Evolutionary conservation across 495 filamentous ascomycete genomes (phyloP), one percentile per base, ranked within the genome.

Genomic region (Neurospora sp.): DNA sequence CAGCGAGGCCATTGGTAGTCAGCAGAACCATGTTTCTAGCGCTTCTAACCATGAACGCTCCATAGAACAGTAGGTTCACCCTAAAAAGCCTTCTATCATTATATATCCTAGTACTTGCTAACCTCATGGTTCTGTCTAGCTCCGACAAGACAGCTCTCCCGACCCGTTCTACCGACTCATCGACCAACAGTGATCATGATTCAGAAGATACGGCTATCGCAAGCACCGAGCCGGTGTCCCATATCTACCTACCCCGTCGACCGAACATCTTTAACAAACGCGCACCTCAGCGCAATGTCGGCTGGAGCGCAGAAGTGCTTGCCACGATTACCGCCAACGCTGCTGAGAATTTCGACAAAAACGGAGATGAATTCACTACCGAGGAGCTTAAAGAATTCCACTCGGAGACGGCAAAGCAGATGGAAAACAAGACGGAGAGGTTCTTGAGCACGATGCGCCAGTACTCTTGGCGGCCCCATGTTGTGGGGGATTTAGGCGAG

Each of bases 391-490:
- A 15, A 21, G 21, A 62, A 2, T 15, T 62, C 1, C 54, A 31
- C 2, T 6, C 54, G 13, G 54, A 6, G 5, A 0, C 0, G 0
- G 0, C 7, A 2, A 13, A 15, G 21, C 0, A 31, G 1, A 31
- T 62, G 24, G 2, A 1, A 17, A 31, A 1, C 13, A 31, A 62
- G 54, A 62, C 54, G 10, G 42, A n/a, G 5, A 31, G 13, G 0
- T 15, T 28, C 2, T 17, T 24, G 0, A 0, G 24, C 2, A 62
- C 8, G 11, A 24, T 0, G 0, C 3, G 54, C 45, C 54, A 62
- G 24, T 17, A 62, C 1, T 31, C 24, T 5, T 62, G 54, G 54
- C 54, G 13, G 11, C 11, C 24, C 0, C 54, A 6, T 0, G 6
- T 15, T 5, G 54, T 62, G 13, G 54, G 17, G 54, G 13, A 62